Evolutionary conservation across 345 rosid species (phyloP), one percentile per base, ranked within the genome.

Genomic region (Lepidium didymum): DNA sequence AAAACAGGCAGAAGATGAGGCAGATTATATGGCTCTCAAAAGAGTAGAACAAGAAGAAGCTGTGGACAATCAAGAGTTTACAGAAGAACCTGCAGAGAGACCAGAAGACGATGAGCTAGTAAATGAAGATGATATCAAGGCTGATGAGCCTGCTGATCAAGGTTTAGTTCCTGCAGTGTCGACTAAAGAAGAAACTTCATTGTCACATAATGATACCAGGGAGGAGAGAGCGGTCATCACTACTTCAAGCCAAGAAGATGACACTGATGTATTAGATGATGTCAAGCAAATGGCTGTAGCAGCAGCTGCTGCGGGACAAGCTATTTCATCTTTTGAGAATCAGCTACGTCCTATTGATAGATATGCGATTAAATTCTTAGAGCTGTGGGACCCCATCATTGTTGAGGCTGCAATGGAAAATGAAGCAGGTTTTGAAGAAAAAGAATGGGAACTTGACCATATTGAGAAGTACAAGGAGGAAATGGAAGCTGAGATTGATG

Each of bases 401-500:
- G 85, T 84, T 77, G 93, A 87, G 80, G 78, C 86, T 66, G 86
- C 87, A 10, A 63, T 70, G 60, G 96, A 86, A 69, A 79, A 88
- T 67, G 90, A 89, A 81, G 85, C 74, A 36, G 80, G 78, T 68
- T 85, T 91, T 79, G 94, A 91, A 74, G 96, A 87, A 86, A 79
- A 78, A 58, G 96, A 91, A 77, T 95, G 99, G 99, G 99, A 95
- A 64, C 93, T 95, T 74, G 98, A 91, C 68, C 92, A 85, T 55
- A 86, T 95, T 72, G 98, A 95, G 75, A 87, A 80, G 82, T 91
- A 81, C 74, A 95, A 95, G 83, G 99, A 91, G 61, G 99, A 95
- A 78, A 86, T 95, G 96, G 99, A 95, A 81, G 99, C 99, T 83
- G 99, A 95, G 72, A 87, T 89, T 76, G 99, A 95, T 75, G 99